Evolutionary conservation across 1,139 yeast species (phyloP).

Genomic region (Blastobotrys arbuscula): DNA sequence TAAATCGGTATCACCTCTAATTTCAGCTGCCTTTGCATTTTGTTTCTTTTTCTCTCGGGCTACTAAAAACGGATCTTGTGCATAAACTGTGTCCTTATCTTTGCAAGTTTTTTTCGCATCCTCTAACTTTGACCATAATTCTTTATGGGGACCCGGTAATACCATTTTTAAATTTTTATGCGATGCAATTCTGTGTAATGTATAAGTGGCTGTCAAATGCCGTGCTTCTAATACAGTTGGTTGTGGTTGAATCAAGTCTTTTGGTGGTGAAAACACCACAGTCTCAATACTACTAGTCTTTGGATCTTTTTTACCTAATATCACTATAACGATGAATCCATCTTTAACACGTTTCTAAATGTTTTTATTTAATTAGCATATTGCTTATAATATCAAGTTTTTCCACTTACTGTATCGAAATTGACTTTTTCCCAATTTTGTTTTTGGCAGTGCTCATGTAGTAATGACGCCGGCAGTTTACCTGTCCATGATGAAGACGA

Average conservation of each 20-base stretch:
- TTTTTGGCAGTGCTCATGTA: constrained; percentile 85
- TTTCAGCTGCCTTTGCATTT: background rate
- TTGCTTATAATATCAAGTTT: background rate
- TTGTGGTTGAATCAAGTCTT: constrained; percentile 50
- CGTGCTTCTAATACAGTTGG: constrained; percentile 85
- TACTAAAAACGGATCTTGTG: constrained; percentile 66
- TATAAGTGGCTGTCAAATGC: constrained; percentile 84
- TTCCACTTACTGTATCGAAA: constrained; percentile 60
- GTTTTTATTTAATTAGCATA: too few relatives aligned
- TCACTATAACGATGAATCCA: constrained; percentile 58
- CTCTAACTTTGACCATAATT: constrained; percentile 72
- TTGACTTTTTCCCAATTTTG: constrained; percentile 84
- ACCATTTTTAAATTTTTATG: constrained; percentile 82
- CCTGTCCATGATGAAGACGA: constrained; percentile 83
- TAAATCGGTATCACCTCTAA: background rate
- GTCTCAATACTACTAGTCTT: constrained; percentile 64
- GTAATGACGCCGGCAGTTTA: constrained; percentile 77
- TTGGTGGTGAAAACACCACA: constrained; percentile 59
- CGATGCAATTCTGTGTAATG: constrained; percentile 71
- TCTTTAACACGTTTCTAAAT: constrained; percentile 38
- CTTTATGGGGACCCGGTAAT: constrained; percentile 74
- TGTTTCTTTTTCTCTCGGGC: constrained; percentile 38
- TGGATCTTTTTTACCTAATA: constrained; percentile 69
- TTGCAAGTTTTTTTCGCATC: constrained; percentile 34
- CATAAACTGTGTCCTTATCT: constrained; percentile 37